phyloP scores from a whole-genome alignment of 1,284 basidiomycete genomes.

The Microbotryomycetes sp. region DNA sequence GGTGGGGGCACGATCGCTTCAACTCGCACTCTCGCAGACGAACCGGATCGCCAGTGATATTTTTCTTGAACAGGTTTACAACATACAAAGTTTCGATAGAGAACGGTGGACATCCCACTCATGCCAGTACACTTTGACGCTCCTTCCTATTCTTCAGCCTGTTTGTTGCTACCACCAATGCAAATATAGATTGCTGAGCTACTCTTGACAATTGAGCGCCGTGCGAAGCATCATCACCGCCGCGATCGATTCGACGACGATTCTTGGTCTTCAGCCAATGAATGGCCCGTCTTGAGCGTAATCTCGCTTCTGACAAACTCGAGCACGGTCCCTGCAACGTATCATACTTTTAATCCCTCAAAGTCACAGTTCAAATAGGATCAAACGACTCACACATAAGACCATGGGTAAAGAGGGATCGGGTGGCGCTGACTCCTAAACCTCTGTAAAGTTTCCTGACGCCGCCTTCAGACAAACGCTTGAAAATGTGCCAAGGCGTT shows the following conservation, averaged over 20 bases:
- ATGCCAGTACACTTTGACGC: too few relatives aligned
- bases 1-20: constrained; percentile 30
- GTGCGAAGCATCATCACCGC: neutral
- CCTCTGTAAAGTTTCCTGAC: constrained; percentile 71
- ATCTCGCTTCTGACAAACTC: constrained; percentile 11
- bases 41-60: neutral
- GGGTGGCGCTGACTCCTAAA: constrained; percentile 49
- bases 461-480: constrained; percentile 69
- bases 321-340: constrained; percentile 9
- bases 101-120: too few relatives aligned
- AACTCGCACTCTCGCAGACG: constrained; percentile 20
- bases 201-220: too few relatives aligned
- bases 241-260: neutral
- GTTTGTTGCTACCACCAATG: too few relatives aligned
- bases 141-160: too few relatives aligned
- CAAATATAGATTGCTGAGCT: too few relatives aligned
- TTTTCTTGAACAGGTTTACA: too few relatives aligned
- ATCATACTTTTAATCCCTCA: neutral
- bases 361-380: too few relatives aligned
- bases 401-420: constrained; percentile 25
- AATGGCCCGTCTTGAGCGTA: constrained; percentile 12
- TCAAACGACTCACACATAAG: constrained; percentile 17
- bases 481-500: constrained; percentile 59
- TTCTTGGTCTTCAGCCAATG: constrained; percentile 1
- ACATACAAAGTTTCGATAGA: too few relatives aligned